Percentiles rank a stretch among this genome's conserved stretches.
Conservation (phyloP, 148 eudicot genomes). For the Rhododendron williamsianum region DNA sequence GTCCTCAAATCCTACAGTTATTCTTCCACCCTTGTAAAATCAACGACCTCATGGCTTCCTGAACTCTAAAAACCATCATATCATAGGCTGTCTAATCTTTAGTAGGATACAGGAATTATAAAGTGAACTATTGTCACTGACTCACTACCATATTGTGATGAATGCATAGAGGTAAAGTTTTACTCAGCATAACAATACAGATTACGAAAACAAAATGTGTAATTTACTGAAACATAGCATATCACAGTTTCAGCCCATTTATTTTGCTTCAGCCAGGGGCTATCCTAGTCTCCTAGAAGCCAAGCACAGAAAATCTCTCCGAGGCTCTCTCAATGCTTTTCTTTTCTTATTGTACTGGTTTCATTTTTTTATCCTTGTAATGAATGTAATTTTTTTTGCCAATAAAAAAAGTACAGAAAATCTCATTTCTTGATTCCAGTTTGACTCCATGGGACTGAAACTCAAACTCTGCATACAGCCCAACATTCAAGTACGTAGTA, state of each 20-base stretch:
- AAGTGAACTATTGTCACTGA: too few species aligned
- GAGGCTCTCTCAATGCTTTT: too few species aligned
- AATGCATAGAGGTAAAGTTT: neutral
- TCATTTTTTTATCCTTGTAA: neutral
- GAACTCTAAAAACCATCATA: neutral
- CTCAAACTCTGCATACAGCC: neutral
- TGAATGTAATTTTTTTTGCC: too few species aligned
- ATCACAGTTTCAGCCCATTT: neutral
- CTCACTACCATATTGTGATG: neutral
- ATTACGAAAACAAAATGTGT: neutral
- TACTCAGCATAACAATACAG: neutral
- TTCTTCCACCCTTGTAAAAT: neutral
- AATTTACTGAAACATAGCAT: neutral
- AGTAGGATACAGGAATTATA: neutral
- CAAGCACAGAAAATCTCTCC: neutral
- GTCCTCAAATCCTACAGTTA: neutral
- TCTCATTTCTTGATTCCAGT: neutral
- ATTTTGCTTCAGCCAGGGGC: neutral
- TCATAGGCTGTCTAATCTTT: neutral
- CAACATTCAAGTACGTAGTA: neutral
- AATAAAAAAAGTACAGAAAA: neutral
- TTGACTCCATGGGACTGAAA: neutral
- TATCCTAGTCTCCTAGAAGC: neutral
- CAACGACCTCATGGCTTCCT: neutral
- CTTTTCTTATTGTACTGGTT: neutral